phyloP scores from a whole-genome alignment of 1,139 yeast genomes.

The Suhomyces panamericanus region DNA sequence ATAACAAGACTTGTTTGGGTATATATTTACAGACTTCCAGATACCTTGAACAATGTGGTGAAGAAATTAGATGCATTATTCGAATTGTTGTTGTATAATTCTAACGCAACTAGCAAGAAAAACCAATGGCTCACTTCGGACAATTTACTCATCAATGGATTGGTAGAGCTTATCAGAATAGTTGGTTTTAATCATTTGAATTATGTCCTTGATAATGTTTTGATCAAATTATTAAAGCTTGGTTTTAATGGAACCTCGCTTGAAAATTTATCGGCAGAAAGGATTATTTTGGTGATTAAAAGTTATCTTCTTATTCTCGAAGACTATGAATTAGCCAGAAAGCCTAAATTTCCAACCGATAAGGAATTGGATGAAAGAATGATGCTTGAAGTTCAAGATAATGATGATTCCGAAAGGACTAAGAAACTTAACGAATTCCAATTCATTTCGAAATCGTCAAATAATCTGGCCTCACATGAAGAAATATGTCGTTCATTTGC shows the following conservation, averaged over 20 bases:
- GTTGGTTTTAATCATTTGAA: conserved; percentile 80
- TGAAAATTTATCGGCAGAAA: conserved; percentile 70
- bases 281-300: conserved; percentile 65
- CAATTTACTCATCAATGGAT: conserved; percentile 57
- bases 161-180: conserved; percentile 70
- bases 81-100: conserved; percentile 53
- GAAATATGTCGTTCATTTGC: conserved; percentile 71
- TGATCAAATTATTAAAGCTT: conserved; percentile 59
- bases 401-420: conserved; percentile 2
- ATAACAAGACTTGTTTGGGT: conserved; percentile 84
- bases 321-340: conserved; percentile 55
- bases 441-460: conserved; percentile 43
- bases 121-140: conserved; percentile 74
- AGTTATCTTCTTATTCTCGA: conserved; percentile 69
- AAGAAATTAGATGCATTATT: conserved; percentile 55
- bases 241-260: conserved; percentile 56
- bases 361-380: conserved; percentile 41
- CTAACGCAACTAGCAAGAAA: conserved; percentile 50
- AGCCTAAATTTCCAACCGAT: conserved; percentile 77
- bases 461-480: conserved; percentile 63
- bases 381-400: conserved; percentile 12
- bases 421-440: conserved; percentile 26
- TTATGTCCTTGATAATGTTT: conserved; percentile 73
- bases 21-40: conserved; percentile 80
- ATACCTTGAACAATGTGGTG: conserved; percentile 82